Base-by-base conservation (phyloP, 202 grass and related monocot species). In the Eragrostis tef region DNA sequence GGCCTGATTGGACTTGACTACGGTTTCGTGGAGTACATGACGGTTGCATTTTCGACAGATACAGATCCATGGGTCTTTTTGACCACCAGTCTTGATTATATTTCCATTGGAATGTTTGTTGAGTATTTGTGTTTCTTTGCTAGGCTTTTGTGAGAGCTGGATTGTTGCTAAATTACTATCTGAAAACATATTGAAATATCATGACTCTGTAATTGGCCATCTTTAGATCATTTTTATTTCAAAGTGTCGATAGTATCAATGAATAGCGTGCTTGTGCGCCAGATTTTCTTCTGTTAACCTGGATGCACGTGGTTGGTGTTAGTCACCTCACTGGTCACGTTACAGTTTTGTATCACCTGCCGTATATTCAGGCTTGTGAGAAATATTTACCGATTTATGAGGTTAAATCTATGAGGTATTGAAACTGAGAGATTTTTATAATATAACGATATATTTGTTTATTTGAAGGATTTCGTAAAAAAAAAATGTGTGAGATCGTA, bases 101-200 rank as follows among this genome's bases (percentile, higher is more conserved):
- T 52, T 71, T 79, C 72, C 44, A 44, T 63, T 63, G 15, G 27
- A 52, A 49, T 79, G 75, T 52, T 54, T 21, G 46, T 50, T 27
- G 15, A 75, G 43, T 81, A 75, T 62, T 81, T n/a, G n/a, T n/a
- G n/a, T n/a, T n/a, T n/a, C n/a, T n/a, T n/a, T 60, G 25, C 4
- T 81, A 86, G 78, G 41, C 52, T 52, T 58, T 57, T 75, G 61
- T 29, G 60, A 68, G 63, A 87, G 63, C 52, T 81, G 69, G 70
- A 31, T 74, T 67, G 12, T 63, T 70, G n/a, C n/a, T n/a, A n/a
- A 58, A 80, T 31, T 75, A 75, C 70, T 69, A 71, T 80, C 58
- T 16, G 24, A 47, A 71, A 49, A 58, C 49, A n/a, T 59, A 10
- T 81, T 43, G 5, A 14, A 1, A 9, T 67, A 44, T 75, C 19